phyloP scores from a whole-genome alignment of 805 yeast species.

The Spathaspora passalidarum region DNA sequence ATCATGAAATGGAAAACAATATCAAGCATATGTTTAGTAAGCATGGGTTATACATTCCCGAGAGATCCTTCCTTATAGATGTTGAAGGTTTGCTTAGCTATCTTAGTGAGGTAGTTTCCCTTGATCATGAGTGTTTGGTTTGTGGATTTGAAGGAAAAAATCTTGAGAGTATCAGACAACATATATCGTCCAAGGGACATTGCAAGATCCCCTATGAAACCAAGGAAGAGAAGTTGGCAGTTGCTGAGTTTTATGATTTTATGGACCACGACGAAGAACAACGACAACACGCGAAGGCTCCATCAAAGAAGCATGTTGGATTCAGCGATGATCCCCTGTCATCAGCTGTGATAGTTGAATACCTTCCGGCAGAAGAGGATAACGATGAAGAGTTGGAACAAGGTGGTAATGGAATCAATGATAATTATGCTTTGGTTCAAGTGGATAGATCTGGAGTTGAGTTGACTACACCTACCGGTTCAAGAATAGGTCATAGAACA shows the following conservation, averaged over 20 bases:
- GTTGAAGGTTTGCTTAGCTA: constrained; percentile 37
- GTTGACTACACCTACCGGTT: constrained; percentile 72
- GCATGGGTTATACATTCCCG: constrained; percentile 48
- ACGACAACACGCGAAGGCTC: constrained; percentile 11
- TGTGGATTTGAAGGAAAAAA: constrained; percentile 44
- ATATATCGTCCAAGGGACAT: constrained; percentile 42
- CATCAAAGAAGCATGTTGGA: constrained; percentile 22
- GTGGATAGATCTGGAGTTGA: constrained; percentile 62
- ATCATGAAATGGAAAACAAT: constrained; percentile 54
- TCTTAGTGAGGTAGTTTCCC: constrained; percentile 33
- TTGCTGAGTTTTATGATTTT: constrained; percentile 40
- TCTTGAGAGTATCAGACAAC: constrained; percentile 42
- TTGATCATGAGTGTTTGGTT: constrained; percentile 42
- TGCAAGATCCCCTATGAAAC: constrained; percentile 45
- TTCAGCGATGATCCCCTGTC: constrained; percentile 16
- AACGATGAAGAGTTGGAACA: constrained; percentile 10
- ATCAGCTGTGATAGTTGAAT: constrained; percentile 12
- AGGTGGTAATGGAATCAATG: constrained; percentile 17
- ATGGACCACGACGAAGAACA: constrained; percentile 14
- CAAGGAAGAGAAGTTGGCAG: constrained; percentile 30
- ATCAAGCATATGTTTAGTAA: constrained; percentile 40
- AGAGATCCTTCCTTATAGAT: constrained; percentile 34
- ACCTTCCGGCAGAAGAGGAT: constrained; percentile 10
- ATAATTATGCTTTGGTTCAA: constrained; percentile 30
- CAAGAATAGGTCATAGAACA: constrained; percentile 78